Evolutionary conservation across 495 filamentous ascomycete genomes (phyloP), one percentile per base, ranked within the genome.

Genomic region (Emericellopsis terricola): DNA sequence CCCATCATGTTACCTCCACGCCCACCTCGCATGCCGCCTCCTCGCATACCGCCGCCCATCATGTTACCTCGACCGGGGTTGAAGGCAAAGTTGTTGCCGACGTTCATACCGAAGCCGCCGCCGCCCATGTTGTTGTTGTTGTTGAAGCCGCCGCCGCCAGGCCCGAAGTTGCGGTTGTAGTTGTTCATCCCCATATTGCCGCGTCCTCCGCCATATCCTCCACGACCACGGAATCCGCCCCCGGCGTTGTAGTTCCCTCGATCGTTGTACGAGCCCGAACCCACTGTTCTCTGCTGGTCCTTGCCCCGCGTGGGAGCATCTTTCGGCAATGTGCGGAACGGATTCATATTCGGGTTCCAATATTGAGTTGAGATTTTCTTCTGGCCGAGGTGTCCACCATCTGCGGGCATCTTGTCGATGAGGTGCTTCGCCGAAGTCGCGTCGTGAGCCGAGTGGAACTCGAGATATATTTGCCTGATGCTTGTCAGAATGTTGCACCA

Each of bases 251-350:
- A 60, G 41, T 46, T 49, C 11, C 54, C 56, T 21, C 54, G 50
- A 31, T 52, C 53, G 38, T 58, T 57, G 45, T 49, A 51, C 40
- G 40, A 17, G 53, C 59, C 28, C 41, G 42, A 29, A 52, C 58
- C 44, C 42, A 44, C 69, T 64, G 41, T 43, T 60, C 40, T 57
- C 52, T 4, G 55, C 59, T 78, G 73, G 39, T 81, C 77, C 29
- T 68, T 71, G n/a, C 59, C 66, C 31, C 86, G 77, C 47, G 69
- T 67, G 1, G 84, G 83, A 1, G 76, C 75, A 52, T 94, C 86
- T 56, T 96, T 96, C 8, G 86, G 86, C 15, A 93, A 60, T 0
- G 86, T 96, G 34, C 73, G 70, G 68, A 92, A 96, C 2, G 87
- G 87, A 45, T 96, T 96, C 33, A 60, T 61, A 18, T 71, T 68